A percentile compares a stretch with the other conserved stretches of the same genome.
phyloP scores from a whole-genome alignment of 352 stramenopile species.

The Phytophthora capsici region DNA sequence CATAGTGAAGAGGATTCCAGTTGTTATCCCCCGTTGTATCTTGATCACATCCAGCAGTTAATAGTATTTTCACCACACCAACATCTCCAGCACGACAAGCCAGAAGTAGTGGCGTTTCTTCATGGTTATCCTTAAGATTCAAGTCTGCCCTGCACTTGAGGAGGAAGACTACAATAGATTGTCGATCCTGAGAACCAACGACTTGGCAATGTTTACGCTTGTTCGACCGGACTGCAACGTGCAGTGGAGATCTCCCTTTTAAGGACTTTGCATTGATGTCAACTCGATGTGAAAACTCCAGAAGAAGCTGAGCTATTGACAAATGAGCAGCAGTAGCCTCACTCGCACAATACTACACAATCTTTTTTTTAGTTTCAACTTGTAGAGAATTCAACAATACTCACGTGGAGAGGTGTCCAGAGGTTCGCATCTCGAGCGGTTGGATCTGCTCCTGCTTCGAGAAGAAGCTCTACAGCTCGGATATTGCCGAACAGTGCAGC shows the following conservation, averaged over 20 bases:
- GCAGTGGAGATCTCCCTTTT: conserved; percentile 63
- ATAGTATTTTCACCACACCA: conserved; percentile 30
- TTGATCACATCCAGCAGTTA: conserved; percentile 40
- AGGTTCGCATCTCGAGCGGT: conserved; percentile 56
- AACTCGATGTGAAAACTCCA: conserved; percentile 23
- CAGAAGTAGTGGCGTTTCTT: conserved; percentile 50
- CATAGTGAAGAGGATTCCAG: conserved; percentile 53
- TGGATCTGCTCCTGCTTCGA: conserved; percentile 45
- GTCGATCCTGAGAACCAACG: conserved; percentile 6
- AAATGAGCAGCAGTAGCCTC: conserved; percentile 40
- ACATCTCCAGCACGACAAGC: conserved; percentile 40
- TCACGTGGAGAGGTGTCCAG: conserved; percentile 69
- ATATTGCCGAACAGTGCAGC: conserved; percentile 59
- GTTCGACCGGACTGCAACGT: conserved; percentile 39
- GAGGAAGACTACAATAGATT: conserved; percentile 39
- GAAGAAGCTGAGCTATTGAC: conserved; percentile 44
- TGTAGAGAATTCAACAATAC: not conserved
- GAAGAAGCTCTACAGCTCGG: conserved; percentile 42
- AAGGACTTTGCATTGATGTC: conserved; percentile 49
- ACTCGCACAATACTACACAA: conserved; percentile 54
- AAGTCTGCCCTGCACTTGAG: conserved; percentile 38
- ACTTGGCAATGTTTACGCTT: not conserved
- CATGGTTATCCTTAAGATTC: conserved; percentile 44
- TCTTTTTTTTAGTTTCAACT: not conserved
- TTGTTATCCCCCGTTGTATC: conserved; percentile 39